Conservation (phyloP, 106 monocot species). For the Narthecium ossifragum region DNA sequence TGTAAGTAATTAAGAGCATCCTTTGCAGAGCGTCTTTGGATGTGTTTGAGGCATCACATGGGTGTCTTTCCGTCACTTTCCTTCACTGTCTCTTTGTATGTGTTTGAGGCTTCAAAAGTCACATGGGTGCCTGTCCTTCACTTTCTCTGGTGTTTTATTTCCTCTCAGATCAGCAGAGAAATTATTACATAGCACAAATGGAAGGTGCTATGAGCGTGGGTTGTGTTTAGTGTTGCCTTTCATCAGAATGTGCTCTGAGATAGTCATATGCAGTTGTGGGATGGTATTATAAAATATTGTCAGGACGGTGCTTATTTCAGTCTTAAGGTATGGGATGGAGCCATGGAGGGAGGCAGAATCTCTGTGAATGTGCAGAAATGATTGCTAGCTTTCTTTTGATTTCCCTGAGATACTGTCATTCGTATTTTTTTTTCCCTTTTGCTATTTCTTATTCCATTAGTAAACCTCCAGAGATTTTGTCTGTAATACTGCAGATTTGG, state of each 20-base stretch:
- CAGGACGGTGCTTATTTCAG: background rate
- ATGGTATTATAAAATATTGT: background rate
- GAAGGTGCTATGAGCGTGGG: too few species aligned
- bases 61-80: too few species aligned
- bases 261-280: background rate
- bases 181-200: too few species aligned
- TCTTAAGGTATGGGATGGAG: slow-evolving; percentile 6
- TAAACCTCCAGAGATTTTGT: background rate
- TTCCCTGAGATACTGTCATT: background rate
- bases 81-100: too few species aligned
- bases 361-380: background rate
- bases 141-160: background rate
- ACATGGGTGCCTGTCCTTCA: slow-evolving; percentile 6
- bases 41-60: too few species aligned
- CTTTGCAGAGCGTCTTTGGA: too few species aligned
- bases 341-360: background rate
- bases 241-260: background rate
- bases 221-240: background rate
- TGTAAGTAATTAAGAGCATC: too few species aligned
- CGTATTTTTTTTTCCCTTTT: background rate
- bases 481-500: background rate
- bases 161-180: background rate
- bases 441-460: background rate
- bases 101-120: too few species aligned
- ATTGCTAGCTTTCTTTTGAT: slow-evolving; percentile 1